A percentile compares a stretch with the other conserved stretches of the same genome.
These are phyloP conservation scores for Grammothele lineata DNA, from an alignment of 768 basidiomycete species.

Conservation along the genomic window DNA sequence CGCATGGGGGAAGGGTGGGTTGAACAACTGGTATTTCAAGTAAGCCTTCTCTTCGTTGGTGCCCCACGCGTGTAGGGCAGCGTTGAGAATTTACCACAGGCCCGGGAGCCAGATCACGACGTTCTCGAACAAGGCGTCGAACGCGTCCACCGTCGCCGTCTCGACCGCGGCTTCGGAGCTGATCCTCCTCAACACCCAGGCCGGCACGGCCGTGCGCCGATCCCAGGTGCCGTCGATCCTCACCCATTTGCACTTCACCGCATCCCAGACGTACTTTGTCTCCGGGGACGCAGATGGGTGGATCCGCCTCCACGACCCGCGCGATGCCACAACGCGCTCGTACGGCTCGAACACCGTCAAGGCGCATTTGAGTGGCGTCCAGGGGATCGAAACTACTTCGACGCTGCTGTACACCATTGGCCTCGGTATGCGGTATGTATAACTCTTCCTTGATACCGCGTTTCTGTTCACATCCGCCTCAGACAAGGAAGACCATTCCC, in stretches of 20 bases:
- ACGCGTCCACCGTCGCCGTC: slow-evolving; percentile 54
- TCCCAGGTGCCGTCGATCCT: slow-evolving; percentile 51
- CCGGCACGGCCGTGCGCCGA: slow-evolving; percentile 60
- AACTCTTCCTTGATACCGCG: too few species aligned
- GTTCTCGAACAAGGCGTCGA: slow-evolving; percentile 41
- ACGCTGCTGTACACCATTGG: slow-evolving; percentile 86
- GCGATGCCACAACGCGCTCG: slow-evolving; percentile 51
- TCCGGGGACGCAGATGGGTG: slow-evolving; percentile 73
- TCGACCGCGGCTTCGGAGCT: slow-evolving; percentile 60
- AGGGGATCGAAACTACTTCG: slow-evolving; percentile 75
- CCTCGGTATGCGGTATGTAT: slow-evolving; percentile 73
- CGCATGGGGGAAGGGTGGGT: slow-evolving; percentile 79
- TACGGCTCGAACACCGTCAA: slow-evolving; percentile 41
- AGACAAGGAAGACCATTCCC: slow-evolving; percentile 87
- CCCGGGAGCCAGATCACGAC: slow-evolving; percentile 32
- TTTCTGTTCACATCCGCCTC: too few species aligned
- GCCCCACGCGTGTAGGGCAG: background rate
- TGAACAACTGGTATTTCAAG: slow-evolving; percentile 81
- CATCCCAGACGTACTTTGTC: slow-evolving; percentile 52
- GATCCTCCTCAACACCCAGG: slow-evolving; percentile 67
- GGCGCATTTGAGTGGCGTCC: slow-evolving; percentile 80
- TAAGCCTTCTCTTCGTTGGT: slow-evolving; percentile 31
- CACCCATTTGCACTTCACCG: slow-evolving; percentile 57
- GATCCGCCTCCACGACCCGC: slow-evolving; percentile 67
- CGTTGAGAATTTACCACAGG: slow-evolving; percentile 26